These are phyloP conservation scores for Cryphonectria carpinicola DNA, from an alignment of 2,329 filamentous ascomycete species.

Conservation along the genomic window DNA sequence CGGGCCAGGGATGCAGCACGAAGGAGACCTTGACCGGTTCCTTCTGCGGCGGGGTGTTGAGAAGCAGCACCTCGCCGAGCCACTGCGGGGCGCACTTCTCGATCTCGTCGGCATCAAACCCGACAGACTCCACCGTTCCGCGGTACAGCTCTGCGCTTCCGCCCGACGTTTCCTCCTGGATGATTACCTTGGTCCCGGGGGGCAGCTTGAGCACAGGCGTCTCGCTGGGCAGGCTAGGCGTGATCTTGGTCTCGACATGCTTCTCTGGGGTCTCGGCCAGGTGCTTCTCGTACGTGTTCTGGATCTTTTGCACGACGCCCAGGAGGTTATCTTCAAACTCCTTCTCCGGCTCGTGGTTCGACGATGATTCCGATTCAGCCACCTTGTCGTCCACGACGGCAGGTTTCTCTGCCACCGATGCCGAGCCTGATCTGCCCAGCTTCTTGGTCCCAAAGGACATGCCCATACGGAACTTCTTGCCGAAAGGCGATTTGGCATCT, in stretches of 20 bases:
- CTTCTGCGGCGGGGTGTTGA: constrained; percentile 82
- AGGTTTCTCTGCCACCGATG: constrained; percentile 72
- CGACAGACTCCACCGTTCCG: constrained; percentile 80
- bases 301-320: constrained; percentile 74
- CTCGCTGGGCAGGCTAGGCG: constrained; percentile 71
- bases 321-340: constrained; percentile 76
- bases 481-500: constrained; percentile 66
- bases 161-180: constrained; percentile 70
- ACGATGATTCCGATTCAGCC: constrained; percentile 67
- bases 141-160: constrained; percentile 85
- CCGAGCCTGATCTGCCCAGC: constrained; percentile 69
- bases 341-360: constrained; percentile 63
- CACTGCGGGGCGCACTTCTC: constrained; percentile 89
- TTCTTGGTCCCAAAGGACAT: constrained; percentile 84
- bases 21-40: constrained; percentile 98
- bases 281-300: constrained; percentile 72
- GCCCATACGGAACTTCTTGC: constrained; percentile 82
- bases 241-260: constrained; percentile 64
- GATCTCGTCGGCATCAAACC: constrained; percentile 77
- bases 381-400: constrained; percentile 76
- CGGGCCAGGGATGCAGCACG: constrained; percentile 79
- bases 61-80: constrained; percentile 84
- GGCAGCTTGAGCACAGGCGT: constrained; percentile 78
- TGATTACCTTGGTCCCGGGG: constrained; percentile 66
- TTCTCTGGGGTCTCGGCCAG: constrained; percentile 58